phyloP scores from a whole-genome alignment of 208 protist species.

The Trypanosoma caninum region DNA sequence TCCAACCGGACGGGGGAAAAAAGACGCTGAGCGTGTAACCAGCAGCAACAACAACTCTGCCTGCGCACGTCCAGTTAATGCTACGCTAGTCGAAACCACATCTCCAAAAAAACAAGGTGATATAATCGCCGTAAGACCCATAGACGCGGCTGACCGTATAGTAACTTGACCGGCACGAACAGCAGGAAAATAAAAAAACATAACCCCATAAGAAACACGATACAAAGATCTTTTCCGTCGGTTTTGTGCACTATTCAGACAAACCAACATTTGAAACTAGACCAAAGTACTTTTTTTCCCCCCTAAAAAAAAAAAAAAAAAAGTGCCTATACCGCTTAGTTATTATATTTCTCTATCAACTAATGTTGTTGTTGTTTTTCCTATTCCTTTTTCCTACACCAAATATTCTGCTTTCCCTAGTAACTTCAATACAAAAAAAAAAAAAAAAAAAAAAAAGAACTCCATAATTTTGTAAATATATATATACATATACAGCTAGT shows the following conservation, averaged over 20 bases:
- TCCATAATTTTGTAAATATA: not conserved
- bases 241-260: too few relatives aligned
- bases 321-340: too few relatives aligned
- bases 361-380: too few relatives aligned
- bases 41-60: conserved; percentile 39
- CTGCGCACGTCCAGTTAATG: conserved; percentile 46
- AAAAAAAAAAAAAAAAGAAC: conserved; percentile 16
- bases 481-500: not conserved
- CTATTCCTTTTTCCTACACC: too few relatives aligned
- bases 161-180: conserved; percentile 30
- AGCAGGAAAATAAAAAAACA: conserved; percentile 31
- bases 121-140: conserved; percentile 25
- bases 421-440: not conserved
- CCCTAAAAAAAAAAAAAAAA: conserved; percentile 15
- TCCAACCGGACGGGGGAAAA: conserved; percentile 25
- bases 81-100: conserved; percentile 35
- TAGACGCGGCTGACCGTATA: conserved; percentile 35
- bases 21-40: conserved; percentile 33
- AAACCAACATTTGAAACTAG: too few relatives aligned
- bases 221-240: too few relatives aligned
- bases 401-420: too few relatives aligned
- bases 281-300: not conserved
- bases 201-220: not conserved
- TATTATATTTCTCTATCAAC: too few relatives aligned
- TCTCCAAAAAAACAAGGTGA: conserved; percentile 50